These are phyloP conservation scores for Phytophthora kernoviae DNA, from an alignment of 352 stramenopile genomes.

Conservation along the genomic window DNA sequence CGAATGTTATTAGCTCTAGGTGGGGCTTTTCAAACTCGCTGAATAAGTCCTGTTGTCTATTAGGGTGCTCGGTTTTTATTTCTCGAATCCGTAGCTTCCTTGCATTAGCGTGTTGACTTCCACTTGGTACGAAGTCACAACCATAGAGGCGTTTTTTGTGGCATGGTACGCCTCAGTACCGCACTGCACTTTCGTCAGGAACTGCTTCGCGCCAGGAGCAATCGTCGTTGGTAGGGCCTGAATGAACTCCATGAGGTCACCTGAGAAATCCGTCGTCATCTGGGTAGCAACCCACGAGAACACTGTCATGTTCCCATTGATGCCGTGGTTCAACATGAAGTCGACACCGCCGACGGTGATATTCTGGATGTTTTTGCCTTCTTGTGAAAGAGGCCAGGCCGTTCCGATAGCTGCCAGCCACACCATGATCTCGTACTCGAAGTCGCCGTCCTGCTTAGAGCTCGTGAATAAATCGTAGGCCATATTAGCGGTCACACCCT, in stretches of 20 bases:
- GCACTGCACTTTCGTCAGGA: conserved; percentile 35
- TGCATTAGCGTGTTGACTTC: conserved; percentile 14
- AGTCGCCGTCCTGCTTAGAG: conserved; percentile 25
- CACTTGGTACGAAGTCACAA: conserved; percentile 21
- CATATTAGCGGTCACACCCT: conserved; percentile 17
- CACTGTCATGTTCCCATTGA: conserved; percentile 42
- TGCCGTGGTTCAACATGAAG: conserved; percentile 41
- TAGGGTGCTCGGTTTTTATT: too few relatives aligned
- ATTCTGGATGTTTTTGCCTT: conserved; percentile 33
- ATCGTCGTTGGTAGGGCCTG: conserved; percentile 25
- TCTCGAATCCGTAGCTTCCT: conserved; percentile 10
- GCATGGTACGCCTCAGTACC: conserved; percentile 33
- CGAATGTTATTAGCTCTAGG: too few relatives aligned
- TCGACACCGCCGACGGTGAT: conserved; percentile 26
- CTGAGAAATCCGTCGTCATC: conserved; percentile 36
- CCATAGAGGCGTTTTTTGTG: conserved; percentile 25
- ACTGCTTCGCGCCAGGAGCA: conserved; percentile 25
- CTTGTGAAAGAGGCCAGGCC: conserved; percentile 36
- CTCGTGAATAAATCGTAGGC: conserved; percentile 48
- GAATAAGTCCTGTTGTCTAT: too few relatives aligned
- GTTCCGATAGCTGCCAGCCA: conserved; percentile 40
- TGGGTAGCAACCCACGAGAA: conserved; percentile 40
- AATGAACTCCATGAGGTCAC: conserved; percentile 37
- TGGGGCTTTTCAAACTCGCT: too few relatives aligned
- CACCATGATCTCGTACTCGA: conserved; percentile 46